phyloP scores from a whole-genome alignment of 2,329 filamentous ascomycete species.

The Aspergillus sp. region DNA sequence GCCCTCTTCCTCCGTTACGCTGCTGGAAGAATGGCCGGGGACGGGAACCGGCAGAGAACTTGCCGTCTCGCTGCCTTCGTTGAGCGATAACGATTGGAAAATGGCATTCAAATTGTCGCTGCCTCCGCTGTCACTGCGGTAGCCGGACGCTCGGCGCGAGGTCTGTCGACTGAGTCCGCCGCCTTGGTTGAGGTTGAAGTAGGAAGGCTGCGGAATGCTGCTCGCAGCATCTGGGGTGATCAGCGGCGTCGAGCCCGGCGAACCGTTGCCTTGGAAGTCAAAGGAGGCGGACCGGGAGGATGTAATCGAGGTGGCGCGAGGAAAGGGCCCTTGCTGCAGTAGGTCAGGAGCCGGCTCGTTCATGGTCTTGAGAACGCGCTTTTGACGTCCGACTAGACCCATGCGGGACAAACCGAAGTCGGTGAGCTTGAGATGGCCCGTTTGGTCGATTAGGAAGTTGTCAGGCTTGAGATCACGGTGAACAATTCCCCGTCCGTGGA shows the following conservation, averaged over 20 bases:
- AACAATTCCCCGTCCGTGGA: conserved; percentile 91
- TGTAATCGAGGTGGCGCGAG: conserved; percentile 76
- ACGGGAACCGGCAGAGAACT: conserved; percentile 35
- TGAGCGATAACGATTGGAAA: conserved; percentile 75
- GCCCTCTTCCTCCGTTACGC: conserved; percentile 71
- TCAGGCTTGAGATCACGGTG: conserved; percentile 97
- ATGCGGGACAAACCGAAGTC: conserved; percentile 97
- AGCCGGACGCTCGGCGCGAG: conserved; percentile 68
- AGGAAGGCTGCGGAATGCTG: conserved; percentile 80
- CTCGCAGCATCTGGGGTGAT: conserved; percentile 74
- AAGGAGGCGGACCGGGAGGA: conserved; percentile 94
- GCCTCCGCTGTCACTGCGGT: conserved; percentile 87
- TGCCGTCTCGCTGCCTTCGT: conserved; percentile 56
- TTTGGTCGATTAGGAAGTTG: conserved; percentile 94
- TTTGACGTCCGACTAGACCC: conserved; percentile 94
- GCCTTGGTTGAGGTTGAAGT: conserved; percentile 69
- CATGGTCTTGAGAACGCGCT: conserved; percentile 76
- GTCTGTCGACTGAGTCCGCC: conserved; percentile 60
- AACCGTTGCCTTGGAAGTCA: conserved; percentile 77
- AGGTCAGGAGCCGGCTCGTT: conserved; percentile 88
- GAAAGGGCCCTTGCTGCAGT: conserved; percentile 88
- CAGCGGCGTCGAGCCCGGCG: conserved; percentile 79
- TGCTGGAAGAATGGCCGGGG: conserved; percentile 22
- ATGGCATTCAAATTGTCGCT: conserved; percentile 82
- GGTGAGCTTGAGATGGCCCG: conserved; percentile 92